Base-by-base conservation (phyloP, 768 basidiomycete genomes). In the Tulasnella sp. region DNA sequence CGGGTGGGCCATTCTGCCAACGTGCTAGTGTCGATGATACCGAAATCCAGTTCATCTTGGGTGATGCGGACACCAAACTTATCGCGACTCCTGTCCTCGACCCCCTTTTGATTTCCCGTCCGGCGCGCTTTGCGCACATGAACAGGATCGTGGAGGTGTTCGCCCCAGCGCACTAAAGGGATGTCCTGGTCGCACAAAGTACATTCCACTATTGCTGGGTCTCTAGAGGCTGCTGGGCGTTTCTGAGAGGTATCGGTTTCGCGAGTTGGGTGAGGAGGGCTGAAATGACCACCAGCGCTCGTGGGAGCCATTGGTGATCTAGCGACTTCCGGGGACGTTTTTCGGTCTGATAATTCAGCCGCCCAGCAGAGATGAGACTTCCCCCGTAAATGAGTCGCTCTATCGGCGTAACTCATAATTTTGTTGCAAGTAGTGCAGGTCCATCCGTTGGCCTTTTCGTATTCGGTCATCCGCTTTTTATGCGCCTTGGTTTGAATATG, bases 81-180 rank as follows among this genome's bases (percentile, higher is more conserved):
- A 31, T 78, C 77, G 20, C 60, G 50, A 22, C 60, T 60, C n/a
- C 77, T 41, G 11, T 78, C 77, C 28, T 76, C 76, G 37, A 76
- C 48, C 6, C 48, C 24, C 3, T 46, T 1, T 9, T 46, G 41
- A 22, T 76, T 37, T n/a, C 24, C 41, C n/a, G 46, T n/a, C 41
- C 28, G 11, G 5, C 46, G 42, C 28, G 46, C 46, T 37, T 54
- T 76, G 16, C 76, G 46, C 0, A 31, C 54, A 46, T 76, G 76
- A 22, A 8, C 6, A 12, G 76, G 76, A 37, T 46, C 46, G 22
- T 31, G 64, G 6, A 50, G 24, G 22, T 76, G 76, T 2, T 50
- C 54, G 28, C 9, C 11, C 76, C 76, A 76, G 18, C 2, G 0
- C 14, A 28, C n/a, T 37, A 46, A 9, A 37, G 46, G 76, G 46